A percentile compares a stretch with the other conserved stretches of the same genome.
phyloP scores from a whole-genome alignment of 2,329 filamentous ascomycete species.

The Calycina herbarum region DNA sequence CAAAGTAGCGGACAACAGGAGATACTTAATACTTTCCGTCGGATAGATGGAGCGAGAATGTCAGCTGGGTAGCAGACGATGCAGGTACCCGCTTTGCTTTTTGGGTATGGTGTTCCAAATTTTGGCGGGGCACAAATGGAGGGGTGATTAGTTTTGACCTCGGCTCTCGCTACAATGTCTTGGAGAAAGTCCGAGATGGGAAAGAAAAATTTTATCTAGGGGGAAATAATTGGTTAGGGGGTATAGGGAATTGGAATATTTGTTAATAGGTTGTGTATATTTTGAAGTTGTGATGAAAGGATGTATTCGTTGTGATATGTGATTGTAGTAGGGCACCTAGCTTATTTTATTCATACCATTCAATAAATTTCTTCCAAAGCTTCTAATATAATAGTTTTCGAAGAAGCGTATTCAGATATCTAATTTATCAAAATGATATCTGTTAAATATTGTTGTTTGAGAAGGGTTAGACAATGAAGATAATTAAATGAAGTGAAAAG shows the following conservation, averaged over 20 bases:
- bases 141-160: not conserved
- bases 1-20: not conserved
- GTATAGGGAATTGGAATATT: not conserved
- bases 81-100: constrained; percentile 2
- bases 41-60: constrained; percentile 2
- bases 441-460: no score
- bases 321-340: not conserved
- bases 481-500: no score
- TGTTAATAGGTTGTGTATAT: no score
- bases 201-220: not conserved
- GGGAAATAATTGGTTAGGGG: no score
- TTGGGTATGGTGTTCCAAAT: not conserved
- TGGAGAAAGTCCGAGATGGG: not conserved
- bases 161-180: not conserved
- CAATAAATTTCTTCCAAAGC: no score
- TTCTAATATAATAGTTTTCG: no score
- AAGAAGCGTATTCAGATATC: no score
- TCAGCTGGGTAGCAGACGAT: not conserved
- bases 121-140: constrained; percentile 3
- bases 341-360: no score
- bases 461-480: no score
- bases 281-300: no score
- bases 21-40: not conserved
- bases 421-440: no score
- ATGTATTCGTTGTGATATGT: not conserved